Evolutionary conservation across 768 basidiomycete species (phyloP), one percentile per base, ranked within the genome.

Genomic region (Baorangia bicolor): DNA sequence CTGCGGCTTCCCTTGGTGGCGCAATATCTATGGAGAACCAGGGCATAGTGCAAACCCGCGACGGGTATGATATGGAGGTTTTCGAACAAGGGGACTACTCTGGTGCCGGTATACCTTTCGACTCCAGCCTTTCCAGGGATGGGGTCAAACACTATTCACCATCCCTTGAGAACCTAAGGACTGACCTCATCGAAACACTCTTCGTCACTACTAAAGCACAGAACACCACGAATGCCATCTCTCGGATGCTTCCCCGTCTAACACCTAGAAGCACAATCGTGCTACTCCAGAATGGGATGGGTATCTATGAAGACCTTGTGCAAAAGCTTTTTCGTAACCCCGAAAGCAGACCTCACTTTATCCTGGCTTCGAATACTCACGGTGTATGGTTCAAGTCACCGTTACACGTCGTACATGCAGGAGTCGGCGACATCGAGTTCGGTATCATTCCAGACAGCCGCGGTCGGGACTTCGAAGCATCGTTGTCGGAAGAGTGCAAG

Each of bases 261-360:
- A 76, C 79, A 5, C 67, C 79, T 0, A 70, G 80, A 47, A 89
- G 87, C 41, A 96, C 94, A 34, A 85, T 98, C 60, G 90, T 96
- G 3, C 81, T 99, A n/a, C 72, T 98, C 50, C 92, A 96, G 66
- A 96, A 96, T 68, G 96, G 96, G 25, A 90, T 97, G 86, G 96
- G 94, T 12, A 75, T 95, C 10, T 91, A 93, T 70, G 95, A 98
- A 53, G 75, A 83, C 56, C 78, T 97, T 45, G 69, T 92, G 18
- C 65, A 73, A 7, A 63, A 79, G 7, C 63, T 93, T 40, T 98
- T 94, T 69, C 86, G 80, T 20, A 88, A 94, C 68, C 80, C 86
- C 23, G 69, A 77, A 33, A 75, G 78, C 28, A 84, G 95, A 35
- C 95, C 95, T 13, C 86, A 90, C 64, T 93, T 98, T 67, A 81